These are phyloP conservation scores for Yamadazyma aaseri DNA, from an alignment of 1,139 yeast genomes.

Conservation along the genomic window DNA sequence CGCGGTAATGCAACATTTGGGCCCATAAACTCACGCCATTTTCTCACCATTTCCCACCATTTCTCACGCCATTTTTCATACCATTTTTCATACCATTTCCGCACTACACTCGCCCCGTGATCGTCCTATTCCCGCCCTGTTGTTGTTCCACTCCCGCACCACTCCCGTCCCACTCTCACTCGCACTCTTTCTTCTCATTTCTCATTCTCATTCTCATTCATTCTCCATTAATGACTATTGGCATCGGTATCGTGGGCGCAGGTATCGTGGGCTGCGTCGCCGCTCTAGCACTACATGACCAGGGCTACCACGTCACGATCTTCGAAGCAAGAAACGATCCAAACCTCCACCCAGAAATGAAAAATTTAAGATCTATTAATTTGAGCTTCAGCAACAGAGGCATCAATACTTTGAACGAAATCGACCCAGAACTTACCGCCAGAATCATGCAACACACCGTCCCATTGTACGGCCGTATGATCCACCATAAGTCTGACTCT, in stretches of 20 bases:
- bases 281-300: conserved; percentile 71
- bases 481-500: conserved; percentile 67
- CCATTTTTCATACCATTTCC: no score
- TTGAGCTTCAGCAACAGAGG: conserved; percentile 87
- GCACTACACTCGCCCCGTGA: no score
- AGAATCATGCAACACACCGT: conserved; percentile 60
- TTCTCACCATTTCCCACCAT: no score
- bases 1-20: no score
- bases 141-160: no score
- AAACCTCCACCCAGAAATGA: conserved; percentile 15
- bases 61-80: no score
- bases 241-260: conserved; percentile 67
- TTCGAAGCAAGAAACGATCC: conserved; percentile 60
- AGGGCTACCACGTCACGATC: conserved; percentile 72
- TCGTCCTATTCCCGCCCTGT: no score
- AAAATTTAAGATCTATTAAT: conserved; percentile 69
- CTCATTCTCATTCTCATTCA: no score
- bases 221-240: conserved; percentile 4
- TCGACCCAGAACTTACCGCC: conserved; percentile 58
- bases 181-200: no score
- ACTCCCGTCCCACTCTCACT: no score
- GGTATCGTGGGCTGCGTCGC: conserved; percentile 91
- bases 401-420: conserved; percentile 60
- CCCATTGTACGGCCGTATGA: conserved; percentile 91
- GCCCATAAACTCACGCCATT: no score